These are phyloP conservation scores for Diospyros lotus DNA, from an alignment of 148 eudicot genomes.

Conservation along the genomic window DNA sequence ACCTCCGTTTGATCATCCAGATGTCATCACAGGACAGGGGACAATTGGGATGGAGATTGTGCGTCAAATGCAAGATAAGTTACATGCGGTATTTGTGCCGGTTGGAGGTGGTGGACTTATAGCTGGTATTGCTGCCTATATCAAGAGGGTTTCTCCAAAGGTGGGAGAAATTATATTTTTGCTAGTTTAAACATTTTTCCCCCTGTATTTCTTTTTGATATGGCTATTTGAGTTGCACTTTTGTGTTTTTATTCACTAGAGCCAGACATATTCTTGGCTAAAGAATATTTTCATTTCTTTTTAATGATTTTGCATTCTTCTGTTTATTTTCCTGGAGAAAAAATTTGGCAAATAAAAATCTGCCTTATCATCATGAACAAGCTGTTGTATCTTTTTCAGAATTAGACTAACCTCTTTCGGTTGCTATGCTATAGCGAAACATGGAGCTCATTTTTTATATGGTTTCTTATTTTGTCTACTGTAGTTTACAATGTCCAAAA, in stretches of 20 bases:
- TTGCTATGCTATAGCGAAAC: too few species aligned
- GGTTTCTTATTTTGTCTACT: too few species aligned
- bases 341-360: too few species aligned
- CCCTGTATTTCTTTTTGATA: neutral
- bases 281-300: neutral
- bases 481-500: too few species aligned
- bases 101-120: conserved; percentile 97
- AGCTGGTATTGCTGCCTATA: conserved; percentile 94
- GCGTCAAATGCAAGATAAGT: conserved; percentile 56
- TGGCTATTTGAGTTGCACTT: neutral
- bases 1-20: conserved; percentile 97
- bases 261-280: neutral
- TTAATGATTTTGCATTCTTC: neutral
- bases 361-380: too few species aligned
- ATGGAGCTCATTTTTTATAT: too few species aligned
- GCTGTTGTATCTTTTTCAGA: too few species aligned
- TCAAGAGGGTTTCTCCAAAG: conserved; percentile 89
- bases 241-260: neutral
- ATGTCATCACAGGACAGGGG: conserved; percentile 88
- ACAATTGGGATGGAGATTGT: conserved; percentile 96
- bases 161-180: conserved; percentile 25
- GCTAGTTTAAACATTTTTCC: neutral
- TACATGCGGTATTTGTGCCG: conserved; percentile 95
- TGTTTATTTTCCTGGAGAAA: neutral
- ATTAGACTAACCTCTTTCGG: too few species aligned